These are phyloP conservation scores for Purpureocillium takamizusanense DNA, from an alignment of 2,329 filamentous ascomycete species.

Conservation along the genomic window DNA sequence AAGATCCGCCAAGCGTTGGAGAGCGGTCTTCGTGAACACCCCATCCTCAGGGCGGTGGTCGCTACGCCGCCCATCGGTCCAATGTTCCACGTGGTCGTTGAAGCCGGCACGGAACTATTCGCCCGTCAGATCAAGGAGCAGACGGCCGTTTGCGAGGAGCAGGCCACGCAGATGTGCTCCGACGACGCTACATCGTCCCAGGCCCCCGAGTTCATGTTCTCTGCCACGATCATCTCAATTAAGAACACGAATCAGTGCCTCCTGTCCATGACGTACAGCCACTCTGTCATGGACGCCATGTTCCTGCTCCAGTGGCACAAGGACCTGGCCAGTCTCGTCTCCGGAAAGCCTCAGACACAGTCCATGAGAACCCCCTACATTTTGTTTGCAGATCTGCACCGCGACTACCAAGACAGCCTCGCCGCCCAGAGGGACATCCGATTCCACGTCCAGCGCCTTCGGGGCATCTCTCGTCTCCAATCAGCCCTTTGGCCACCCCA, in stretches of 20 bases:
- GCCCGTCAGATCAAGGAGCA: conserved; percentile 14
- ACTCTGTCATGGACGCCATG: conserved; percentile 25
- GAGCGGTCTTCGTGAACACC: conserved; percentile 14
- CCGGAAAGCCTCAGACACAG: conserved; percentile 7
- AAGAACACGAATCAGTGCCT: conserved; percentile 8
- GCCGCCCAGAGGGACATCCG: conserved; percentile 16
- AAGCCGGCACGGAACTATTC: conserved; percentile 12
- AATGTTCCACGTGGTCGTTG: conserved; percentile 19
- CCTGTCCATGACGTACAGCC: conserved; percentile 22
- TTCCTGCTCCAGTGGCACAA: conserved; percentile 21
- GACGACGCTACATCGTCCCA: conserved; percentile 10
- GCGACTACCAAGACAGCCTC: conserved; percentile 17
- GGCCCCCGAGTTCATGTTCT: conserved; percentile 20
- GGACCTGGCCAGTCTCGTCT: conserved; percentile 21
- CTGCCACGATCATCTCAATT: conserved; percentile 14
- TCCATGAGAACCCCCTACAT: conserved; percentile 17
- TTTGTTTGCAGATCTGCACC: conserved; percentile 21
- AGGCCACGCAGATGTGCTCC: conserved; percentile 11
- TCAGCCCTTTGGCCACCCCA: conserved; percentile 23
- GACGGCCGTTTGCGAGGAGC: conserved; percentile 11
- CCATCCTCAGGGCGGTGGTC: conserved; percentile 20
- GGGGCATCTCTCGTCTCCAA: conserved; percentile 23
- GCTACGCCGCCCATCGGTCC: conserved; percentile 8
- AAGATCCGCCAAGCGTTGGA: conserved; percentile 18
- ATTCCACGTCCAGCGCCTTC: conserved; percentile 20